phyloP scores from a whole-genome alignment of 148 eudicot genomes.

The Amaranthus cruentus region DNA sequence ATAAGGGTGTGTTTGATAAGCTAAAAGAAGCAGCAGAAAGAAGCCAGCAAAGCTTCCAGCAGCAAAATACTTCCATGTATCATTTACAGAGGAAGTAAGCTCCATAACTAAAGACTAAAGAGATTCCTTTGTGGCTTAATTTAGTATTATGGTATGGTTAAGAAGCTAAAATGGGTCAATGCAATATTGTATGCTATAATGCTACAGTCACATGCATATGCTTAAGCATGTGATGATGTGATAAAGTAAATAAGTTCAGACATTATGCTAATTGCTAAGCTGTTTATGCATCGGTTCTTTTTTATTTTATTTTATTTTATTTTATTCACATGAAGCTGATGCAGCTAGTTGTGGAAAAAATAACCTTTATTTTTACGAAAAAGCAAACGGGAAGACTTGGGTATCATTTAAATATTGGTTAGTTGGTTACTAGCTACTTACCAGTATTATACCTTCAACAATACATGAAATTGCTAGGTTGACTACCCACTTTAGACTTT shows the following conservation, averaged over 20 bases:
- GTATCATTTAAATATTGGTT: not conserved
- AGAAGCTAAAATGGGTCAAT: not conserved
- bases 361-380: not conserved
- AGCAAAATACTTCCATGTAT: constrained; percentile 9
- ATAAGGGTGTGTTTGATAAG: constrained; percentile 2
- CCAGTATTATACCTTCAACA: not conserved
- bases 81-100: not conserved
- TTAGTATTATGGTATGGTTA: not conserved
- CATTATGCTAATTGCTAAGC: not conserved
- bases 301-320: not conserved
- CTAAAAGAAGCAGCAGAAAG: not conserved
- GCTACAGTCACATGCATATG: constrained; percentile 4
- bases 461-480: not conserved
- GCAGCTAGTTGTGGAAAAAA: not conserved
- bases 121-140: not conserved
- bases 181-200: constrained; percentile 1
- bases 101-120: not conserved
- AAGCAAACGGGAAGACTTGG: not conserved
- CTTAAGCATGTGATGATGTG: not conserved
- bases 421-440: too few species aligned
- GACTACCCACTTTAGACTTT: not conserved
- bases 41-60: constrained; percentile 7
- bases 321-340: not conserved
- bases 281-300: constrained; percentile 4
- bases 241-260: not conserved